phyloP scores from a whole-genome alignment of 129 eudicot genomes.

The Centella asiatica region DNA sequence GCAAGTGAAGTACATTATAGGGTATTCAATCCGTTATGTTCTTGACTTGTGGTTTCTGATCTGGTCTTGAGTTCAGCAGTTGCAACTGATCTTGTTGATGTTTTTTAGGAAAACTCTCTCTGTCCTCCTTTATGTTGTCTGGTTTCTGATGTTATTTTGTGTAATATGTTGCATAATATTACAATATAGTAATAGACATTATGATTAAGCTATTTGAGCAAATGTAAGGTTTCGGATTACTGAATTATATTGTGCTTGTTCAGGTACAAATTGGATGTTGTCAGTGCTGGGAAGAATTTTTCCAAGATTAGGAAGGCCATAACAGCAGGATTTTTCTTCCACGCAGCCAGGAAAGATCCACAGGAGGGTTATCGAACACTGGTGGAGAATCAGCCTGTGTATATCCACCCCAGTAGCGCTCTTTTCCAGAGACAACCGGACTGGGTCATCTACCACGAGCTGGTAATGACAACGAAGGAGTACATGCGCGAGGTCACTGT shows the following conservation, averaged over 20 bases:
- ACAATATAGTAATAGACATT: too few relatives aligned
- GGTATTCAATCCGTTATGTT: too few relatives aligned
- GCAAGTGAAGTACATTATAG: too few relatives aligned
- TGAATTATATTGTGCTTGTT: constrained; percentile 10
- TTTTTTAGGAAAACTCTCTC: too few relatives aligned
- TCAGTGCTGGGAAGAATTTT: constrained; percentile 69
- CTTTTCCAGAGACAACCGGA: constrained; percentile 85
- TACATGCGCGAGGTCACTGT: constrained; percentile 89
- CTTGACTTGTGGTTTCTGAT: background rate
- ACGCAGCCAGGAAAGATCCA: constrained; percentile 76
- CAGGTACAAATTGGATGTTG: constrained; percentile 80
- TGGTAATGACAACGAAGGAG: constrained; percentile 81
- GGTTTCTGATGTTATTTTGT: too few relatives aligned
- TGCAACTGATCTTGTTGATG: background rate
- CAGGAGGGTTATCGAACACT: constrained; percentile 78
- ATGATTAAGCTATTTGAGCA: too few relatives aligned
- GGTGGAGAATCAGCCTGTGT: constrained; percentile 76
- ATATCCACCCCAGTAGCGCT: constrained; percentile 82
- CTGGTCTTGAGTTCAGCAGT: background rate
- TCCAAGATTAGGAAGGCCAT: constrained; percentile 65
- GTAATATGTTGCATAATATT: too few relatives aligned
- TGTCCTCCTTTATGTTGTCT: too few relatives aligned
- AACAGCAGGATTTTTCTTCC: constrained; percentile 74
- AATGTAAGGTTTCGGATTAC: background rate
- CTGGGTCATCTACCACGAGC: constrained; percentile 86